phyloP scores from a whole-genome alignment of 139 green algal genomes.

The Coccomyxa sp. region DNA sequence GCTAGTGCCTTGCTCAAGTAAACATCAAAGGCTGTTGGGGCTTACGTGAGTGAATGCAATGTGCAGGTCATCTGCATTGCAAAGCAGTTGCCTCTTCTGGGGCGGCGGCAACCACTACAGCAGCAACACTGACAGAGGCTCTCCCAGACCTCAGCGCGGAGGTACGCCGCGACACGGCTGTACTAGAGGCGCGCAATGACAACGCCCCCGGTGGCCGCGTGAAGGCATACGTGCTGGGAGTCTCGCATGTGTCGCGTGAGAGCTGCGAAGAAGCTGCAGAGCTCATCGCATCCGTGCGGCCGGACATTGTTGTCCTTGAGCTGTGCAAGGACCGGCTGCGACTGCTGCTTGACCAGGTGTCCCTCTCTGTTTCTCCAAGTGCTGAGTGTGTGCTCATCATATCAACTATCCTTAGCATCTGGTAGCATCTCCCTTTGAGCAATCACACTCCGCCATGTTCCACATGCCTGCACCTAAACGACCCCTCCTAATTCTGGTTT shows the following conservation, averaged over 20 bases:
- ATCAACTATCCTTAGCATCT: background rate
- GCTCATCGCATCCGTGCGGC: background rate
- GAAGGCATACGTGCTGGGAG: slow-evolving; percentile 67
- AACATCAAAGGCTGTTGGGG: too few species aligned
- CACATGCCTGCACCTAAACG: too few species aligned
- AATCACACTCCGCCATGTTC: too few species aligned
- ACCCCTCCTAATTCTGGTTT: too few species aligned
- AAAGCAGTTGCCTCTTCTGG: background rate
- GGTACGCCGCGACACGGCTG: slow-evolving; percentile 43
- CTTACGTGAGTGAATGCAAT: too few species aligned
- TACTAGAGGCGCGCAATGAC: slow-evolving; percentile 44
- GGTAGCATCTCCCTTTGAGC: too few species aligned
- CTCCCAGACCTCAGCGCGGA: background rate
- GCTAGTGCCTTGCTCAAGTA: too few species aligned
- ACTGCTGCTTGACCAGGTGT: slow-evolving; percentile 56
- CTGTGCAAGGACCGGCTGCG: slow-evolving; percentile 75
- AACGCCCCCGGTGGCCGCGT: slow-evolving; percentile 32
- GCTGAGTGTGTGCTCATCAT: background rate
- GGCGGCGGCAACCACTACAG: background rate
- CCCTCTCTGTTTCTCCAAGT: background rate
- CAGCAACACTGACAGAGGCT: too few species aligned
- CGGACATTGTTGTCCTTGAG: slow-evolving; percentile 62
- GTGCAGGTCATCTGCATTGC: too few species aligned
- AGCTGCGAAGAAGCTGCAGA: slow-evolving; percentile 48
- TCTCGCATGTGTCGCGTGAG: slow-evolving; percentile 70